Evolutionary conservation across 306 rosid genomes (phyloP).

Genomic region (Cotoneaster glaucophyllus): DNA sequence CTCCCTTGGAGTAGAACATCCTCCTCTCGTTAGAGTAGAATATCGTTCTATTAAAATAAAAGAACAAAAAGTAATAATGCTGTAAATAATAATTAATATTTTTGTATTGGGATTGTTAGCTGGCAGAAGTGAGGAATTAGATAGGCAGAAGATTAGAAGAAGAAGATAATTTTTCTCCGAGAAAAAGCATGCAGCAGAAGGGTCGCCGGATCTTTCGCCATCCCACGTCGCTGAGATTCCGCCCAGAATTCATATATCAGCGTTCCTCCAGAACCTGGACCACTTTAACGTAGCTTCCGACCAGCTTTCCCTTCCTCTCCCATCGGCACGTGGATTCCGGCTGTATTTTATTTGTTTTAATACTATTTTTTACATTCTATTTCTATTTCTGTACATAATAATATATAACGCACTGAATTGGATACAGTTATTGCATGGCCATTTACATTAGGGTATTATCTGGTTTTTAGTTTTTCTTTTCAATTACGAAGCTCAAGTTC

Average conservation of each 20-base stretch:
- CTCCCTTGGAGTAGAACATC: too few species aligned
- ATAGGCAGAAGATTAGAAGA: constrained; percentile 4
- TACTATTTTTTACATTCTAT: constrained; percentile 29
- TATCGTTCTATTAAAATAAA: neutral
- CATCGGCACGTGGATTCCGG: constrained; percentile 43
- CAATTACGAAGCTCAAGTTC: too few species aligned
- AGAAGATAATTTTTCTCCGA: neutral
- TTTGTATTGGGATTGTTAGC: constrained; percentile 54
- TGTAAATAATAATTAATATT: neutral
- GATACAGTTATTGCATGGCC: neutral
- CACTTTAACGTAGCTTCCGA: constrained; percentile 30
- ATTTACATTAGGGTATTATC: too few species aligned
- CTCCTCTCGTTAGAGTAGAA: too few species aligned
- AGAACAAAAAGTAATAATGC: neutral
- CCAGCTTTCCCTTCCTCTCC: constrained; percentile 26
- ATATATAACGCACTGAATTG: neutral
- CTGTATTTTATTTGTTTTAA: constrained; percentile 1
- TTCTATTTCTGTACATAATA: neutral
- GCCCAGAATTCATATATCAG: neutral
- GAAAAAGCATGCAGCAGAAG: constrained; percentile 30
- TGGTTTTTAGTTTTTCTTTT: too few species aligned
- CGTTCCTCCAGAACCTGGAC: neutral
- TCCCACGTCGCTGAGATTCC: constrained; percentile 70
- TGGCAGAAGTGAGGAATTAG: constrained; percentile 38
- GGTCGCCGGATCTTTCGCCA: constrained; percentile 67